Evolutionary conservation across 1,284 basidiomycete species (phyloP).

Genomic region (Inonotus hispidus): DNA sequence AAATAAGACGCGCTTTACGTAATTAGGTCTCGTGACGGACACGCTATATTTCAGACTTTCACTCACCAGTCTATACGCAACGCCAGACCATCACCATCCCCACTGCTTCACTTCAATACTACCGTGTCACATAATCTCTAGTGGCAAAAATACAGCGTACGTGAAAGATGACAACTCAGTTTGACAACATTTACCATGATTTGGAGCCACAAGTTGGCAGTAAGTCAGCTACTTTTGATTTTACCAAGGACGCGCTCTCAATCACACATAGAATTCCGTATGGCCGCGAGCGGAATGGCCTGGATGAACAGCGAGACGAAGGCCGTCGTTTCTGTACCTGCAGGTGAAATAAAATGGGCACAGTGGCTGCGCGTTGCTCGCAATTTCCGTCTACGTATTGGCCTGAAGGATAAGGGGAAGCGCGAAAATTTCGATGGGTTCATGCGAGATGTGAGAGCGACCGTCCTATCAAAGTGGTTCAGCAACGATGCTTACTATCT

Average conservation of each 20-base stretch:
- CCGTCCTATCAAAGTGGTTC: background rate
- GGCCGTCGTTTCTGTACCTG: constrained; percentile 59
- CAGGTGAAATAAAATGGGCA: constrained; percentile 78
- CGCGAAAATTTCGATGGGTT: constrained; percentile 92
- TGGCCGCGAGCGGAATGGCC: constrained; percentile 84
- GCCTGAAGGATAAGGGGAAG: constrained; percentile 67
- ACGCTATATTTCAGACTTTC: background rate
- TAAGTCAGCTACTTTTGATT: constrained; percentile 25
- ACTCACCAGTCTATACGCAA: background rate
- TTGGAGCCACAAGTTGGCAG: constrained; percentile 42
- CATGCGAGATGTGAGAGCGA: constrained; percentile 66
- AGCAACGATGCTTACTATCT: constrained; percentile 9
- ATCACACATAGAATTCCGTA: constrained; percentile 68
- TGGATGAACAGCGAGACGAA: constrained; percentile 81
- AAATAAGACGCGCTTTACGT: background rate
- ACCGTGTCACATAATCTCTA: background rate
- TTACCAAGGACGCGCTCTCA: background rate
- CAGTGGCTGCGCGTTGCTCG: constrained; percentile 92
- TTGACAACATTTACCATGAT: constrained; percentile 46
- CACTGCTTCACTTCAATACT: background rate
- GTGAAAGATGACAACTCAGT: constrained; percentile 34
- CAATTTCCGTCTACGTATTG: constrained; percentile 85
- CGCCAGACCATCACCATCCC: background rate
- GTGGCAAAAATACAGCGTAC: background rate
- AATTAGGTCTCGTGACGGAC: constrained; percentile 3